Evolutionary conservation across 805 yeast genomes (phyloP), one percentile per base, ranked within the genome.

Genomic region (Danielia reshetovae): DNA sequence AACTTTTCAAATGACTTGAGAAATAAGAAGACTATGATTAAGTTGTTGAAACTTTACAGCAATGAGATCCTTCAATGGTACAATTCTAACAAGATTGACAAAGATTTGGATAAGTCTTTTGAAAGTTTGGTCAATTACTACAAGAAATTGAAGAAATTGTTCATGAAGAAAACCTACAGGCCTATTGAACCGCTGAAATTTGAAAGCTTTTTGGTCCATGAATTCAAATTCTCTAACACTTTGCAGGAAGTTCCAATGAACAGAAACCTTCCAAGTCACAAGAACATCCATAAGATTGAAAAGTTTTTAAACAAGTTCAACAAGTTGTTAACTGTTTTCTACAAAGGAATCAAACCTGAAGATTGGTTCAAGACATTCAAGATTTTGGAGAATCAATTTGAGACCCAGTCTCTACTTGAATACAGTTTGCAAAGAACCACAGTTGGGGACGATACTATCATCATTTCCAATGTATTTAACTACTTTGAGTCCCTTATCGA

Each of bases 341-440:
- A 81, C 52, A 65, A 61, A 18, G 71, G 76, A 8, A 71, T 82
- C 22, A 70, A 77, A 9, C 57, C 77, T 9, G 75, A 74, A 40
- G 95, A 89, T 48, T 90, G 97, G 96, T 66, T 86, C 33, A 72
- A 73, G 36, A 74, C 81, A 3, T 84, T 76, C 54, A 90, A 86
- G 50, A 60, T 80, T 1, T 59, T 90, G 29, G 96, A 89, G 53
- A 63, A 75, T 21, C 81, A 82, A 39, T 75, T 81, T 17, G 75
- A 76, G 15, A 77, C 72, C 30, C 60, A 75, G 8, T 72, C 81
- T 7, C 61, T 87, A 38, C 80, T 83, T 52, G 65, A 71, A 32
- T 74, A 78, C 53, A 73, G 59, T 39, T 58, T 60, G 36, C 79
- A 64, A 44, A 60, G 48, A 32, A 35, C 41, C 15, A 48, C 55